Evolutionary conservation across 805 yeast genomes (phyloP), one percentile per base, ranked within the genome.

Genomic region (Metschnikowia anglica): DNA sequence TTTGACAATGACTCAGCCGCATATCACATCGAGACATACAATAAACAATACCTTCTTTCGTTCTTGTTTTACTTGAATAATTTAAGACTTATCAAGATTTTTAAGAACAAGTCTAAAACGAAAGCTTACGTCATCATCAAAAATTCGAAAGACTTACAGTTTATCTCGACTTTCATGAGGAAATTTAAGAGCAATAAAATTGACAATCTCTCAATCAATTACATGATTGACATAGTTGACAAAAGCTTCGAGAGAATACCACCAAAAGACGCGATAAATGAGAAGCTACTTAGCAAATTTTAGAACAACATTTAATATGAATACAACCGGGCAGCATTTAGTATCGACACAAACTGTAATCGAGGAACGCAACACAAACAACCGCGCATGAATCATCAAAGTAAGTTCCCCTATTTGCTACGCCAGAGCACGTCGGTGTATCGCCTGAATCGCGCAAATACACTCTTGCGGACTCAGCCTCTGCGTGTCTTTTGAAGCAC

Each of bases 31-130:
- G 75, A 70, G 51, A 56, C 68, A 6, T 59, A 61, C 43, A 70
- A 70, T 49, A 70, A 70, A 53, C 74, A 70, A 48, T 70, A 70
- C 50, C 58, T 70, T 37, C 54, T 70, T 25, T 62, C 69, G 34
- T 63, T 66, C 40, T 56, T 70, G 42, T 70, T 64, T 43, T 70
- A 67, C 46, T 54, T 69, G 44, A 55, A 65, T 48, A 60, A 68
- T 46, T 55, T 70, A 42, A 52, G 51, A 33, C 54, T 69, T 43
- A 58, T 70, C 17, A 55, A 54, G 39, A 67, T 70, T 20, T 61
- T 65, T 52, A 70, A 70, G 52, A 70, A 70, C 52, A 68, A 68
- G 54, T 55, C 71, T 7, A 67, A 64, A 47, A 69, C 73, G 5
- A 58, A 59, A 39, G 73, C 75, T 6, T 68, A 56, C 49, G 74